Evolutionary conservation across 1,284 basidiomycete species (phyloP).

Genomic region (Irpex rosettiformis): DNA sequence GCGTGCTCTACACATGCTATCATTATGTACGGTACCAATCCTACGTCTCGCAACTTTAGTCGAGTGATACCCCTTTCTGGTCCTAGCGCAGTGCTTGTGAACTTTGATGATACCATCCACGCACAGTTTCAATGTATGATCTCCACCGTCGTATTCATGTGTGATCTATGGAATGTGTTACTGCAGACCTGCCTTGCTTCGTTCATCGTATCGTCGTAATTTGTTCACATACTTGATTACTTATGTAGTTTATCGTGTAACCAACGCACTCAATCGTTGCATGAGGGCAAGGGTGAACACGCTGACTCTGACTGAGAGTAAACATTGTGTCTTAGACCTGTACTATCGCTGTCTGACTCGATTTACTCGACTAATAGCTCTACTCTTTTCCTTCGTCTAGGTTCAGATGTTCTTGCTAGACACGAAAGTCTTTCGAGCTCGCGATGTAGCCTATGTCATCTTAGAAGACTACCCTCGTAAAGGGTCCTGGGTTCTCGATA

Average conservation of each 20-base stretch:
- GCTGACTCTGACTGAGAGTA: no score
- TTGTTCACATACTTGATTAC: background rate
- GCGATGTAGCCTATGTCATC: background rate
- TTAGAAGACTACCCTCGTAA: background rate
- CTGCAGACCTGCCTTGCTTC: background rate
- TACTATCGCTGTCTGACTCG: background rate
- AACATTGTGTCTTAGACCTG: no score
- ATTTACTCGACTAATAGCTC: background rate
- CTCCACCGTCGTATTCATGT: background rate
- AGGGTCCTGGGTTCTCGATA: background rate
- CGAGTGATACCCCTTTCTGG: conserved; percentile 10
- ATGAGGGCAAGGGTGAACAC: no score
- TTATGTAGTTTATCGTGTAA: background rate
- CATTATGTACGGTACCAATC: background rate
- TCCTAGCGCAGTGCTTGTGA: conserved; percentile 8
- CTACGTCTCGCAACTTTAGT: conserved; percentile 3
- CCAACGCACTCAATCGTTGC: no score
- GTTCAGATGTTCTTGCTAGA: background rate
- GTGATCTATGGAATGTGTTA: background rate
- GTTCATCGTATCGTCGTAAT: no score
- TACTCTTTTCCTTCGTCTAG: background rate
- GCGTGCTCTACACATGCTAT: background rate
- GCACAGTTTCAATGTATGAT: background rate
- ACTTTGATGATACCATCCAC: conserved; percentile 9
- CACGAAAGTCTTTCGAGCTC: background rate